A percentile compares a stretch with the other conserved stretches of the same genome.
phyloP scores from a whole-genome alignment of 2,329 filamentous ascomycete species.

The Aureobasidium sp. region DNA sequence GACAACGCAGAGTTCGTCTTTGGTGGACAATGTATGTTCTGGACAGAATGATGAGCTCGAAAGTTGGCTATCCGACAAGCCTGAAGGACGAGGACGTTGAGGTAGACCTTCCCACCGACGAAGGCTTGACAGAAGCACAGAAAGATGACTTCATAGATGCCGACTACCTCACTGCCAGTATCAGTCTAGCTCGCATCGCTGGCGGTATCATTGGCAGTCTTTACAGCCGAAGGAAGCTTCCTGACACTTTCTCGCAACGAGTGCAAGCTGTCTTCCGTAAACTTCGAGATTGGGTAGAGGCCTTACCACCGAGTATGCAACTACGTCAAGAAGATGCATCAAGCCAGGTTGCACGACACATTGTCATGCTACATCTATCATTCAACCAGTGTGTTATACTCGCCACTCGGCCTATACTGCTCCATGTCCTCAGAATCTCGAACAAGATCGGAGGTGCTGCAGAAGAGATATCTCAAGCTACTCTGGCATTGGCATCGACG shows the following conservation, averaged over 20 bases:
- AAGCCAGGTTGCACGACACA: constrained; percentile 20
- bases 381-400: constrained; percentile 31
- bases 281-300: constrained; percentile 33
- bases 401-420: constrained; percentile 29
- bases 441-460: constrained; percentile 16
- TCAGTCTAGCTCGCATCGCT: constrained; percentile 33
- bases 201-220: constrained; percentile 25
- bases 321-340: constrained; percentile 25
- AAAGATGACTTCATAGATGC: constrained; percentile 30
- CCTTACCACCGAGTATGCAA: constrained; percentile 29
- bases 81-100: constrained; percentile 32
- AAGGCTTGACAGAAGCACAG: constrained; percentile 23
- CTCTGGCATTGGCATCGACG: constrained; percentile 23
- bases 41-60: constrained; percentile 31
- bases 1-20: constrained; percentile 29
- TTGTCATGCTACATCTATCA: constrained; percentile 31
- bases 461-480: constrained; percentile 16
- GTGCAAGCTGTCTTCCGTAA: constrained; percentile 32
- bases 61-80: constrained; percentile 28
- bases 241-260: constrained; percentile 29
- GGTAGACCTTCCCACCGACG: constrained; percentile 37
- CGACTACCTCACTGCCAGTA: constrained; percentile 33
- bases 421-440: constrained; percentile 27
- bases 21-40: constrained; percentile 32
- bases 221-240: constrained; percentile 21